Conservation (phyloP, 2,329 filamentous ascomycete species). For the Bimuria novae-zelandiae region DNA sequence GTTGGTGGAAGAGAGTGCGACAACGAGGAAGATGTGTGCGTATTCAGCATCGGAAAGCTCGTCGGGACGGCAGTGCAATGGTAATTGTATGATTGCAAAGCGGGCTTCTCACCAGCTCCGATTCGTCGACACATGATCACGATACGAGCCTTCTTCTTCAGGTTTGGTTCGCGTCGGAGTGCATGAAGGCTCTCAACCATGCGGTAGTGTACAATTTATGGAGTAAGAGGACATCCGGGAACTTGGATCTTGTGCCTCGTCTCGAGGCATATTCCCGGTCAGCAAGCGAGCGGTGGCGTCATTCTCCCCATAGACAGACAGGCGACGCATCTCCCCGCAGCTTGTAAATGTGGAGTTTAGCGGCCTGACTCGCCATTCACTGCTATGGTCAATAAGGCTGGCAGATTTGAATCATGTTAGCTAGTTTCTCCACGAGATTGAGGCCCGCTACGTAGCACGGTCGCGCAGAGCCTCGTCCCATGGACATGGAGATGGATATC, state of each 20-base stretch:
- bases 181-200: background rate
- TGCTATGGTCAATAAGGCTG: background rate
- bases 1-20: too few relatives aligned
- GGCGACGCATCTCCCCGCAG: background rate
- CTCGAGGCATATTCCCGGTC: constrained; percentile 2
- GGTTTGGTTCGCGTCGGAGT: background rate
- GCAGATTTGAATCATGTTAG: constrained; percentile 29
- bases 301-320: background rate
- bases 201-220: too few relatives aligned
- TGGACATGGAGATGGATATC: too few relatives aligned
- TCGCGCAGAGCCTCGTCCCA: background rate
- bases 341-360: background rate
- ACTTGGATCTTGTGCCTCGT: background rate
- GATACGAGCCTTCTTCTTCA: background rate
- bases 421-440: constrained; percentile 53
- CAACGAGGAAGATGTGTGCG: too few relatives aligned
- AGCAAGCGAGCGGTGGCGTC: background rate
- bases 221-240: too few relatives aligned
- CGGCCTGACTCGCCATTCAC: background rate
- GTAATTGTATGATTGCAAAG: background rate
- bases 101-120: background rate
- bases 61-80: background rate
- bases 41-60: too few relatives aligned
- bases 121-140: background rate
- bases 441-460: constrained; percentile 1